Base-by-base conservation (phyloP, 169 alveolate species). In the Plasmodium coatneyi region DNA sequence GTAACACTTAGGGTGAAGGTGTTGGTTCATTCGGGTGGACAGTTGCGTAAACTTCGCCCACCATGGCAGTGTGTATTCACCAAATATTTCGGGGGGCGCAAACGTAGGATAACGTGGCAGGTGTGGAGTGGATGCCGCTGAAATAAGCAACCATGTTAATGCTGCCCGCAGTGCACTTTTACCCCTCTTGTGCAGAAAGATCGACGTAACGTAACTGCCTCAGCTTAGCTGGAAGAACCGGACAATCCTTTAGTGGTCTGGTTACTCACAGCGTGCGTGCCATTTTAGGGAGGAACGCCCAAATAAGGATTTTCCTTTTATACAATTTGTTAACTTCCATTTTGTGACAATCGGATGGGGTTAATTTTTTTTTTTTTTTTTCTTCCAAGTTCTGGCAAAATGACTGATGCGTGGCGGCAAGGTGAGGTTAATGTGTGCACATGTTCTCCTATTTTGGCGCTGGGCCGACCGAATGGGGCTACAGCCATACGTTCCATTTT, bases 281-380 rank as follows among this genome's bases (percentile, higher is more conserved):
- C 56, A 60, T 60, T 60, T 19, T 60, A 60, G 3, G 76, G 76
- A 19, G 36, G 34, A 60, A 60, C 34, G 6, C 34, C 28, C n/a
- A 60, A 60, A 19, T 60, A 16, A 0, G 28, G 76, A 22, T 60
- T 60, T 60, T 60, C 34, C 34, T 60, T 19, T 60, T 60, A 19
- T 60, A 19, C 12, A 60, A 60, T 60, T 60, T 60, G 36, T 60
- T 19, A 10, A 25, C 28, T 22, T 60, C 4, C 34, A 6, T 22
- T 60, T 60, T 60, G 76, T 22, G 76, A 60, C n/a, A 60, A 60
- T 22, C 36, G 19, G 41, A 72, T 36, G 43, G 52, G 36, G 39
- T 19, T 71, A 14, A 34, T 72, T 72, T 22, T 30, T 72, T 72
- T 72, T 28, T 72, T 72, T 72, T 72, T 72, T 72, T 72, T 72